These are phyloP conservation scores for Lotus japonicus DNA, from an alignment of 306 rosid genomes.

Conservation along the genomic window DNA sequence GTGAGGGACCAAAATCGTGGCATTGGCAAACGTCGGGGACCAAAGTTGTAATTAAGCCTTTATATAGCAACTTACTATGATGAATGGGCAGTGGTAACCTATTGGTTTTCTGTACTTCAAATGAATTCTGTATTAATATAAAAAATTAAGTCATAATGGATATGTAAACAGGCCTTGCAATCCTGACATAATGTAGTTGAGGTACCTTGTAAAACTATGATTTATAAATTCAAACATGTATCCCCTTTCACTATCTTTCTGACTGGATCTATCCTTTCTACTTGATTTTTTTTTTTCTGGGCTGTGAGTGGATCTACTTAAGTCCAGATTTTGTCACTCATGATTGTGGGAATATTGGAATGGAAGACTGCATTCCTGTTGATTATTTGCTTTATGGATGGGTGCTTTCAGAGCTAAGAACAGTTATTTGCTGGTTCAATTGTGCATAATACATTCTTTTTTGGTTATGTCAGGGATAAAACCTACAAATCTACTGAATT, in stretches of 20 bases:
- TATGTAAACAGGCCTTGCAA: conserved; percentile 10
- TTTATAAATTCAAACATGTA: neutral
- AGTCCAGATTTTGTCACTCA: too few relatives aligned
- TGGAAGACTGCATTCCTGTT: neutral
- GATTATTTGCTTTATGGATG: neutral
- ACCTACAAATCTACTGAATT: neutral
- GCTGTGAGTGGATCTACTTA: too few relatives aligned
- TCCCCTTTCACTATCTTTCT: neutral
- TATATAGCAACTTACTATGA: conserved; percentile 17
- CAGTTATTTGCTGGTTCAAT: neutral
- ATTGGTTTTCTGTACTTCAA: conserved; percentile 3
- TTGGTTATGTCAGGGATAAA: neutral
- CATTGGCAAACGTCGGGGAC: too few relatives aligned
- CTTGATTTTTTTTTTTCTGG: neutral
- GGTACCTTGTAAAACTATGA: neutral
- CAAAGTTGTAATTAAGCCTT: too few relatives aligned
- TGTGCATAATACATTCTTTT: neutral
- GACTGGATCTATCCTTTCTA: neutral
- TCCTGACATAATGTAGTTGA: conserved; percentile 13
- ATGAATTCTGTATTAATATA: conserved; percentile 14
- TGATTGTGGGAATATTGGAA: too few relatives aligned
- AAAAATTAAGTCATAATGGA: conserved; percentile 15
- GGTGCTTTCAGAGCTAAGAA: neutral
- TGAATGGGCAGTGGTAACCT: conserved; percentile 8
- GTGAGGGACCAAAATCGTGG: too few relatives aligned